Conservation (phyloP, 2,329 filamentous ascomycete genomes). For the Arthrobotrys megalospora region DNA sequence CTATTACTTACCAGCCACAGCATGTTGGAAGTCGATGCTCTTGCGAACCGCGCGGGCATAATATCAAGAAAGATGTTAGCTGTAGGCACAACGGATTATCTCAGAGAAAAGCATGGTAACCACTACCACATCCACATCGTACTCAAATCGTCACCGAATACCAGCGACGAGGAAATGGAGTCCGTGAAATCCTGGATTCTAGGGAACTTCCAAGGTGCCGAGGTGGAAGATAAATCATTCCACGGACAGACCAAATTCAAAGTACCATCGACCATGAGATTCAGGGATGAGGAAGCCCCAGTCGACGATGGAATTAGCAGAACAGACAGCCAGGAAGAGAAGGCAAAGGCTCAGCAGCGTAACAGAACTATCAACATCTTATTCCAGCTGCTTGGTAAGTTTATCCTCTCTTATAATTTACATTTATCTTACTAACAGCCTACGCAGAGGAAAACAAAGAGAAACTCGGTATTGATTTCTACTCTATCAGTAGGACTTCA, state of each 20-base stretch:
- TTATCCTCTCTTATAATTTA: not conserved
- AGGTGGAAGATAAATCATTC: slow-evolving; percentile 80
- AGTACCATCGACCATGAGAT: slow-evolving; percentile 73
- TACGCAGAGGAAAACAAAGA: slow-evolving; percentile 76
- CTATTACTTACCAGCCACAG: slow-evolving; percentile 91
- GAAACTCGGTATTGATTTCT: slow-evolving; percentile 82
- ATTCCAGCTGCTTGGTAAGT: slow-evolving; percentile 62
- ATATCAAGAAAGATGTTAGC: slow-evolving; percentile 89
- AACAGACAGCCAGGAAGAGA: slow-evolving; percentile 48
- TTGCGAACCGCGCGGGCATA: slow-evolving; percentile 87
- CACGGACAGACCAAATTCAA: slow-evolving; percentile 91
- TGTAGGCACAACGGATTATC: slow-evolving; percentile 80
- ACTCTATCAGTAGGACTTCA: slow-evolving; percentile 87
- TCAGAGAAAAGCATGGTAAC: slow-evolving; percentile 83
- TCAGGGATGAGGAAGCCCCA: slow-evolving; percentile 51
- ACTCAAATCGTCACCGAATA: slow-evolving; percentile 80
- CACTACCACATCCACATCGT: slow-evolving; percentile 86
- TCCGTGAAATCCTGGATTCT: slow-evolving; percentile 78
- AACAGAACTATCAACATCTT: slow-evolving; percentile 62
- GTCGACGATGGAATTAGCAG: slow-evolving; percentile 61
- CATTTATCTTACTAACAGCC: slow-evolving; percentile 10
- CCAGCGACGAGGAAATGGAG: slow-evolving; percentile 77
- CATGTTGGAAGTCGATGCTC: slow-evolving; percentile 94
- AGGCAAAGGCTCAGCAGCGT: slow-evolving; percentile 56
- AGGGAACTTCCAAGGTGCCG: slow-evolving; percentile 75